A percentile compares a stretch with the other conserved stretches of the same genome.
Evolutionary conservation across 73 alveolate genomes (phyloP).

Genomic region (Breviolum minutum): DNA sequence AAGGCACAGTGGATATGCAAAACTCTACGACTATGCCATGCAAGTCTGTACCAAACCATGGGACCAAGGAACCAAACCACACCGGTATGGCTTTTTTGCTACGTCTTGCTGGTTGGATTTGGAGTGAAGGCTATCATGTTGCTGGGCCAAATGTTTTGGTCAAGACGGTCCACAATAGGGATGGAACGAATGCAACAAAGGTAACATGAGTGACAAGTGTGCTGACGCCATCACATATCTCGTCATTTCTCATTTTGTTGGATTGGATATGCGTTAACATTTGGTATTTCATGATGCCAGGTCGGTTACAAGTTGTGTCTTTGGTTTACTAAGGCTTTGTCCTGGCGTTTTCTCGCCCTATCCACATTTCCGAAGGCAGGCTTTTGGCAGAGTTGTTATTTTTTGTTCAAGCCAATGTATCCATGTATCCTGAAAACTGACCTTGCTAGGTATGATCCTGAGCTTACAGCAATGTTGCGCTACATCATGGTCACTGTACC

Average conservation of each 20-base stretch:
- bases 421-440: background rate
- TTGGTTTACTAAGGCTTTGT: conserved; percentile 9
- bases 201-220: too few species aligned
- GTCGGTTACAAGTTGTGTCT: too few species aligned
- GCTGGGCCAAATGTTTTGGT: background rate
- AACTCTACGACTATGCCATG: too few species aligned
- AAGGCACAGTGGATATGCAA: too few species aligned
- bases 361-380: conserved; percentile 63
- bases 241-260: too few species aligned
- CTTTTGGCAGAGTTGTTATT: background rate
- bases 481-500: conserved; percentile 81
- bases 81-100: conserved; percentile 89
- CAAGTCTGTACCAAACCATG: background rate
- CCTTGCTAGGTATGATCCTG: conserved; percentile 50
- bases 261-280: too few species aligned
- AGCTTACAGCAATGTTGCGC: conserved; percentile 59
- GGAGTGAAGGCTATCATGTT: conserved; percentile 81
- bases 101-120: conserved; percentile 70
- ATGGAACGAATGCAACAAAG: too few species aligned
- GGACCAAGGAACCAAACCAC: conserved; percentile 49
- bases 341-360: conserved; percentile 80
- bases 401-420: background rate
- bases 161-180: too few species aligned
- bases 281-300: too few species aligned
- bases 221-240: too few species aligned